Conservation (phyloP, 2,329 filamentous ascomycete species). For the Calonectria fujianensis region DNA sequence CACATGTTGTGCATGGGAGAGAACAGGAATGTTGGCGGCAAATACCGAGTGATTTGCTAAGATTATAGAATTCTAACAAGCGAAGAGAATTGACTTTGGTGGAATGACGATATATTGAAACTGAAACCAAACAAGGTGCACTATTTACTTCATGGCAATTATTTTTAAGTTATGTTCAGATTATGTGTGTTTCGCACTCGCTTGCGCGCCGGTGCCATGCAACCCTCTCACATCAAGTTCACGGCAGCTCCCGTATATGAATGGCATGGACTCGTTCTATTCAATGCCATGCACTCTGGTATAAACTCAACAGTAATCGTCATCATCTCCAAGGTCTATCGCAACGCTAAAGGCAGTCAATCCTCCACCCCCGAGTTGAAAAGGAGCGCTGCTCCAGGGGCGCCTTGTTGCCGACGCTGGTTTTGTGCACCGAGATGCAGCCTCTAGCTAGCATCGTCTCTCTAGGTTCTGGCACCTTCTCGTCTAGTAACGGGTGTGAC, state of each 20-base stretch:
- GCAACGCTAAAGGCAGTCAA: conserved; percentile 40
- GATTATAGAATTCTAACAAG: neutral
- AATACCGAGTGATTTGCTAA: neutral
- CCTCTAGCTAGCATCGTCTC: conserved; percentile 29
- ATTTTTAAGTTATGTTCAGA: conserved; percentile 16
- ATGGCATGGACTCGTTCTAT: conserved; percentile 43
- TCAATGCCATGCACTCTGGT: conserved; percentile 32
- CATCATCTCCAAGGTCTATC: conserved; percentile 39
- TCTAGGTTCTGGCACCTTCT: conserved; percentile 2
- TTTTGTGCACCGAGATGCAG: conserved; percentile 26
- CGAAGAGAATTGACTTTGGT: neutral
- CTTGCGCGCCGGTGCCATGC: conserved; percentile 13
- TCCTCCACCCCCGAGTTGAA: conserved; percentile 18
- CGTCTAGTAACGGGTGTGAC: conserved; percentile 23
- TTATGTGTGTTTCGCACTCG: conserved; percentile 14
- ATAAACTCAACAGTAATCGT: conserved; percentile 35
- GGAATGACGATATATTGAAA: neutral
- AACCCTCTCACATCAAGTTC: conserved; percentile 17
- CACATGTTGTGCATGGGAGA: neutral
- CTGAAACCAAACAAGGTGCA: neutral
- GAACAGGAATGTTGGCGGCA: neutral
- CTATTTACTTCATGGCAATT: neutral
- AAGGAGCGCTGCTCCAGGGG: conserved; percentile 13
- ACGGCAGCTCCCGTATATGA: conserved; percentile 18
- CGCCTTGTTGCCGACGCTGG: conserved; percentile 4